These are phyloP conservation scores for Aegilops umbellulata DNA, from an alignment of 176 grass and related monocot species.

Conservation along the genomic window DNA sequence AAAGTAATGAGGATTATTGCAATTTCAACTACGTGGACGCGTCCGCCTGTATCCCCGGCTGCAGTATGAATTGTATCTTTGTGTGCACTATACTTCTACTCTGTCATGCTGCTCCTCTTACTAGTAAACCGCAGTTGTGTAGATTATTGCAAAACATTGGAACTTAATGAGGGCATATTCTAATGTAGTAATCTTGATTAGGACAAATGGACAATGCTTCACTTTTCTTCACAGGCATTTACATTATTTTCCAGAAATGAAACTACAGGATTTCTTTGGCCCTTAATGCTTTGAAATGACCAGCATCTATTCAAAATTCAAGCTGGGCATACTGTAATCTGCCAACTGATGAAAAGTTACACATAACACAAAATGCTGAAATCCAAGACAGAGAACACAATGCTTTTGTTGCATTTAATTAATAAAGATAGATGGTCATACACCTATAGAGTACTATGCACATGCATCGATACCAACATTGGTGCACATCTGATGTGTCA, in stretches of 20 bases:
- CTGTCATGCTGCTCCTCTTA: no score
- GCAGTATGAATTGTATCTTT: no score
- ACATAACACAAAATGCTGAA: slow-evolving; percentile 2
- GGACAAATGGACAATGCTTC: not conserved
- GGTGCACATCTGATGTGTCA: not conserved
- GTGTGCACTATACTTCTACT: no score
- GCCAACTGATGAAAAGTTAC: not conserved
- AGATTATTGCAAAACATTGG: not conserved
- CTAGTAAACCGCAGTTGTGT: not conserved
- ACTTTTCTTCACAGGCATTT: not conserved
- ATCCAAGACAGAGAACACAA: not conserved
- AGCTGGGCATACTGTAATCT: not conserved
- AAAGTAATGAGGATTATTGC: no score
- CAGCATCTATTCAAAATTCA: not conserved
- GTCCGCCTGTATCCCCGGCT: no score
- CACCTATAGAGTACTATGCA: not conserved
- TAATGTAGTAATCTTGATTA: not conserved
- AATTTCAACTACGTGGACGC: no score
- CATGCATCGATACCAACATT: not conserved
- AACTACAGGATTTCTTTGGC: not conserved
- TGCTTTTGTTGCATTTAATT: not conserved
- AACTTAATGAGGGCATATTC: not conserved
- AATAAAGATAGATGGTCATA: not conserved
- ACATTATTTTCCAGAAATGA: not conserved
- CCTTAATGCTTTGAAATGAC: not conserved